Conservation (phyloP, 257 asterid species). For the Rehmannia glutinosa region DNA sequence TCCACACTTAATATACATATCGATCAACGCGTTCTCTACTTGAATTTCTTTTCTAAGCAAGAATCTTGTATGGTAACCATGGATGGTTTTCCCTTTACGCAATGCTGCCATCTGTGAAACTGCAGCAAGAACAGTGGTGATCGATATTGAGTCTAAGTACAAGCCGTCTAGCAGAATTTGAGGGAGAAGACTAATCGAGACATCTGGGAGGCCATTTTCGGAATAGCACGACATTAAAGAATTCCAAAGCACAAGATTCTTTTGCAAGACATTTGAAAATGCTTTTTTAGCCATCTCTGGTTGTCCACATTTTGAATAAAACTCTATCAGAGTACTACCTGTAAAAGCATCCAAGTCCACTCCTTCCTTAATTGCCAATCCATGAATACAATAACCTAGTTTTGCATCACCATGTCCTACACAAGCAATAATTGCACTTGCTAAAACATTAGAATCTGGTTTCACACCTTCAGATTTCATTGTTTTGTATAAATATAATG, state of each 20-base stretch:
- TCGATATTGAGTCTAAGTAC: conserved; percentile 51
- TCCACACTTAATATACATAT: conserved; percentile 86
- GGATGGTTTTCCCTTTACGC: conserved; percentile 66
- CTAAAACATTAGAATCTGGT: conserved; percentile 51
- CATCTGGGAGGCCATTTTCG: conserved; percentile 49
- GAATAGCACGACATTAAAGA: conserved; percentile 64
- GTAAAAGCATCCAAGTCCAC: conserved; percentile 48
- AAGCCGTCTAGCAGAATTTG: conserved; percentile 49
- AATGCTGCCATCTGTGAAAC: conserved; percentile 65
- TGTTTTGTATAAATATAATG: conserved; percentile 40
- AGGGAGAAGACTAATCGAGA: conserved; percentile 57
- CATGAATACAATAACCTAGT: conserved; percentile 58
- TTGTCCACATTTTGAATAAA: conserved; percentile 54
- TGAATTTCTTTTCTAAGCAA: conserved; percentile 44
- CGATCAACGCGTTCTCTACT: conserved; percentile 59
- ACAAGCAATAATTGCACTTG: conserved; percentile 46
- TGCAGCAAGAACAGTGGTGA: conserved; percentile 57
- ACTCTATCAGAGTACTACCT: conserved; percentile 58
- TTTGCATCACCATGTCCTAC: conserved; percentile 27
- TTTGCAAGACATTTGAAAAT: conserved; percentile 39
- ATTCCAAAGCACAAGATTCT: conserved; percentile 81
- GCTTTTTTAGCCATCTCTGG: conserved; percentile 44
- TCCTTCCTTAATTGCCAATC: conserved; percentile 56
- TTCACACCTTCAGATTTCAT: conserved; percentile 51
- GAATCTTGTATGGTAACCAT: conserved; percentile 50